Percentiles rank a stretch among this genome's conserved stretches.
These are phyloP conservation scores for Conticribra weissflogii DNA, from an alignment of 108 stramenopile genomes.

Conservation along the genomic window DNA sequence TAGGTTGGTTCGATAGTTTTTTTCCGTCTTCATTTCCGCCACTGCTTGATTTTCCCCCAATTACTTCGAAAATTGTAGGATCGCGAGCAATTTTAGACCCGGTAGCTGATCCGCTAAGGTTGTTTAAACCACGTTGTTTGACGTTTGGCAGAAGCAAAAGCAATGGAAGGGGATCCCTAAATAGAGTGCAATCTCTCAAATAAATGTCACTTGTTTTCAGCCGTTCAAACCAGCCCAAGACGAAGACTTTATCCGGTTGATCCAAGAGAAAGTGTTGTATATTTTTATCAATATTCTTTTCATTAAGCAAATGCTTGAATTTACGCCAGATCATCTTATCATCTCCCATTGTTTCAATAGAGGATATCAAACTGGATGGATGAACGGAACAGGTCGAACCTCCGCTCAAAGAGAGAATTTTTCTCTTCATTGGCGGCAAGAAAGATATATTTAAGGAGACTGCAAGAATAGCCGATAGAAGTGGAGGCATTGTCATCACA, in stretches of 20 bases:
- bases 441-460: not conserved
- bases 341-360: not conserved
- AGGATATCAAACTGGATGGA: not conserved
- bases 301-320: not conserved
- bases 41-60: not conserved
- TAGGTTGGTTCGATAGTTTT: not conserved
- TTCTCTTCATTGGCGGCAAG: not conserved
- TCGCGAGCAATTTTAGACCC: not conserved
- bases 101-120: not conserved
- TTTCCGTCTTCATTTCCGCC: not conserved
- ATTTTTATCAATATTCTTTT: not conserved
- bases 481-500: no score
- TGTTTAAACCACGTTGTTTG: not conserved
- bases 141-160: not conserved
- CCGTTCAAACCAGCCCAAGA: not conserved
- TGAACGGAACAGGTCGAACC: not conserved
- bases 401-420: not conserved
- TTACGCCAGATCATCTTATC: not conserved
- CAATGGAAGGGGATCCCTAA: not conserved
- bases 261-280: not conserved
- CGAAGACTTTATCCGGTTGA: not conserved
- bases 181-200: not conserved
- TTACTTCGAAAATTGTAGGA: not conserved
- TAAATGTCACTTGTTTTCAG: not conserved
- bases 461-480: not conserved